Evolutionary conservation across 2,329 filamentous ascomycete species (phyloP).

Genomic region (Diaporthe amygdali): DNA sequence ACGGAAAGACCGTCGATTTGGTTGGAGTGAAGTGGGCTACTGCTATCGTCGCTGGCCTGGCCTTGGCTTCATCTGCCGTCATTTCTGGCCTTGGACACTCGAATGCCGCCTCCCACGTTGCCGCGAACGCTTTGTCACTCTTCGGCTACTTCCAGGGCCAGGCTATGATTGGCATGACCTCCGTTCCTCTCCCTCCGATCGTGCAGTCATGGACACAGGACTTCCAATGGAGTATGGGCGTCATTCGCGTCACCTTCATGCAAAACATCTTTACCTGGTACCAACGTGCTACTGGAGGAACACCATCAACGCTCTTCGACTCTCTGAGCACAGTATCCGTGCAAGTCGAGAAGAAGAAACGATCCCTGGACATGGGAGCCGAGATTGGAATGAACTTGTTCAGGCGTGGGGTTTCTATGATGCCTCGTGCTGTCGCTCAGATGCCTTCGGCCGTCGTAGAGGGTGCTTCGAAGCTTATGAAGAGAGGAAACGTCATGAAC

Average conservation of each 20-base stretch:
- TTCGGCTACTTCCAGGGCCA: constrained; percentile 95
- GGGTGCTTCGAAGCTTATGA: constrained; percentile 45
- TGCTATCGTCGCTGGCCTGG: constrained; percentile 84
- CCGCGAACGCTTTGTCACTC: constrained; percentile 90
- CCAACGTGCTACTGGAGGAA: constrained; percentile 89
- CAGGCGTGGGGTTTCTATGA: constrained; percentile 60
- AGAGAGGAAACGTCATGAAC: constrained; percentile 60
- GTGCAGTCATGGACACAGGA: constrained; percentile 95
- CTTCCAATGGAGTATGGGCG: constrained; percentile 98
- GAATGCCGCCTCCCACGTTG: constrained; percentile 93
- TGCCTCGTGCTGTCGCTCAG: constrained; percentile 46
- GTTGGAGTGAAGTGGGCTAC: constrained; percentile 88
- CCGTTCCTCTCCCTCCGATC: constrained; percentile 82
- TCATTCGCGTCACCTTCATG: constrained; percentile 86
- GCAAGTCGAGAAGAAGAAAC: constrained; percentile 73
- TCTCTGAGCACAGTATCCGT: constrained; percentile 78
- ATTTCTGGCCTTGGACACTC: constrained; percentile 90
- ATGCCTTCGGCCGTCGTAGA: constrained; percentile 28
- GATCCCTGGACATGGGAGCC: constrained; percentile 8
- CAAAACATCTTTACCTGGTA: constrained; percentile 94
- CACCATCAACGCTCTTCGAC: constrained; percentile 78
- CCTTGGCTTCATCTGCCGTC: constrained; percentile 83
- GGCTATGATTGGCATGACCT: constrained; percentile 86
- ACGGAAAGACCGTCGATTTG: constrained; percentile 90
- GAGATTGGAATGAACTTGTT: constrained; percentile 49